Evolutionary conservation across 805 yeast genomes (phyloP).

Genomic region (Scheffersomyces stipitis): DNA sequence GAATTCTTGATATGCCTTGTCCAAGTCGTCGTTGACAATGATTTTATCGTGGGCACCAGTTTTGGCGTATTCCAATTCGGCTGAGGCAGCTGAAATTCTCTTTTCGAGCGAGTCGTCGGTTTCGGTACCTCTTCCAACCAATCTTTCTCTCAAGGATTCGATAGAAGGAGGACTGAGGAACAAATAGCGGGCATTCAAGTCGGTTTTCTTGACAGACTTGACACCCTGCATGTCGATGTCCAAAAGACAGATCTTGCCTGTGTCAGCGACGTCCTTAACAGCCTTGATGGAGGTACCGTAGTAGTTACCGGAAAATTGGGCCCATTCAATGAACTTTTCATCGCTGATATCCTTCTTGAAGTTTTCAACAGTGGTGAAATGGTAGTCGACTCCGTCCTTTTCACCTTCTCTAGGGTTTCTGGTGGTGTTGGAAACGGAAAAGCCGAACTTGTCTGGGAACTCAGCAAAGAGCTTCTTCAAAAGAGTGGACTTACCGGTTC

Average conservation of each 20-base stretch:
- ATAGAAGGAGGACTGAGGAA: slow-evolving; percentile 93
- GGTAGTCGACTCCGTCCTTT: slow-evolving; percentile 82
- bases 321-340: slow-evolving; percentile 90
- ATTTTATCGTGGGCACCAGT: slow-evolving; percentile 90
- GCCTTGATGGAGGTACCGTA: slow-evolving; percentile 92
- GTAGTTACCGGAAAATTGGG: slow-evolving; percentile 95
- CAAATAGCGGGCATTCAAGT: slow-evolving; percentile 78
- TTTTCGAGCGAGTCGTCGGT: slow-evolving; percentile 79
- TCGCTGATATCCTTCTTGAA: slow-evolving; percentile 76
- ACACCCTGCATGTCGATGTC: slow-evolving; percentile 99
- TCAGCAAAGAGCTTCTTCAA: slow-evolving; percentile 87
- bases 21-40: slow-evolving; percentile 89
- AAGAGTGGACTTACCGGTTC: slow-evolving; percentile 93
- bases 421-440: slow-evolving; percentile 92
- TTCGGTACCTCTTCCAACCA: slow-evolving; percentile 92
- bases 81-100: slow-evolving; percentile 82
- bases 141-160: slow-evolving; percentile 71
- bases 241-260: slow-evolving; percentile 78
- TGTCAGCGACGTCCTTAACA: slow-evolving; percentile 67
- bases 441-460: slow-evolving; percentile 87
- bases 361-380: slow-evolving; percentile 76
- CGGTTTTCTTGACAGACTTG: slow-evolving; percentile 79
- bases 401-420: slow-evolving; percentile 92
- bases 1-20: slow-evolving; percentile 80
- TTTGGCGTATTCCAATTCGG: slow-evolving; percentile 85